Base-by-base conservation (phyloP, 805 yeast species). In the Wickerhamiella sergipiensis region DNA sequence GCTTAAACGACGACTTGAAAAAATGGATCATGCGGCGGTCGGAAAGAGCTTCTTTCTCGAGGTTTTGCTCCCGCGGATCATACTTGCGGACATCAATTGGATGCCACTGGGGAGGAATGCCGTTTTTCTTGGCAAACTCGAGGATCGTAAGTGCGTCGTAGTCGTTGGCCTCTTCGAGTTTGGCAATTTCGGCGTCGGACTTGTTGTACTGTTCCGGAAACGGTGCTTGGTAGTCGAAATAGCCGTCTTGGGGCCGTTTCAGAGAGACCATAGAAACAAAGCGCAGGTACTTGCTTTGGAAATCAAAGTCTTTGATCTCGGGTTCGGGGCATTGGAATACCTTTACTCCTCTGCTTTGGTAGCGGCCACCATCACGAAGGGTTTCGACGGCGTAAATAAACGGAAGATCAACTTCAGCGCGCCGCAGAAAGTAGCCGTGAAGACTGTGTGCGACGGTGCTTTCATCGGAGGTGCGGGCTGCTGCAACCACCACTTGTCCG, bases 61-160 rank as follows among this genome's bases (percentile, higher is more conserved):
- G 24, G 52, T 62, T 61, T 52, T 49, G 57, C 29, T 45, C 49
- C 33, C 50, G 39, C 23, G 45, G 23, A 40, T 61, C 61, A 54
- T 58, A 51, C 55, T 62, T 60, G 26, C 64, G 53, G 38, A 59
- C 52, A 39, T 63, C 67, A 15, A 63, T 55, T 13, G 64, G 64
- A 45, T 63, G 67, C 42, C 52, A 49, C 42, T 55, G 59, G 18
- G 53, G 52, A 29, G 50, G 47, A n/a, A 51, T 43, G 6, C 45
- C 49, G 6, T 17, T 12, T 12, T 46, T 47, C 3, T 43, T 23
- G 2, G 49, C 36, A 13, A 50, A n/a, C 9, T 38, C 44, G 6
- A 44, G 33, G 8, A 52, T 13, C 18, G 31, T 15, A 2, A 42
- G 46, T 2, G 49, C 46, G 26, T 62, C 66, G 7, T 56, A 55